Conservation (phyloP, 371 early-diverging fungal genomes). For the Apophysomyces sp. region DNA sequence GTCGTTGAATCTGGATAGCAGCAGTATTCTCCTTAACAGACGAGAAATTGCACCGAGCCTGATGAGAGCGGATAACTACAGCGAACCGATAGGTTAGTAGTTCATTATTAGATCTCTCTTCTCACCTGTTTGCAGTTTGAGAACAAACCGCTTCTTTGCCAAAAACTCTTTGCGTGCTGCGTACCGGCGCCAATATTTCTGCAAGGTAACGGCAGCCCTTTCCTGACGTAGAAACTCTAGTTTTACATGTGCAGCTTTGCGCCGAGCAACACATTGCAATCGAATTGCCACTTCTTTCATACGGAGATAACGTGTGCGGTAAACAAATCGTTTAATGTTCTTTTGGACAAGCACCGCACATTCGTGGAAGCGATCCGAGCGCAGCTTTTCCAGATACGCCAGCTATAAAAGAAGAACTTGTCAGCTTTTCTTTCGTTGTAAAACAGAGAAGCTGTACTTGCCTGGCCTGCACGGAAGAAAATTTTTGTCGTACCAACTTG, state of each 20-base stretch:
- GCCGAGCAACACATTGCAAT: slow-evolving; percentile 68
- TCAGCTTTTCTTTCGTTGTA: neutral
- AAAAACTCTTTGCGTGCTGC: slow-evolving; percentile 61
- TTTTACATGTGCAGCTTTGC: slow-evolving; percentile 56
- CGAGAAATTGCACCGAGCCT: slow-evolving; percentile 52
- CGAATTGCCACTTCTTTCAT: slow-evolving; percentile 59
- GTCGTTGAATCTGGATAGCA: slow-evolving; percentile 75
- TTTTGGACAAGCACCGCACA: slow-evolving; percentile 88
- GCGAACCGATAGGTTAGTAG: neutral
- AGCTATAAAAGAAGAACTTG: slow-evolving; percentile 36
- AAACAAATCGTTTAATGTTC: slow-evolving; percentile 76
- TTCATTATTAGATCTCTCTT: neutral
- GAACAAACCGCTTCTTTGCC: slow-evolving; percentile 34
- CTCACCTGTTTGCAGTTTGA: slow-evolving; percentile 48
- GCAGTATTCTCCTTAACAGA: slow-evolving; percentile 58
- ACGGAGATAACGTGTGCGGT: slow-evolving; percentile 68
- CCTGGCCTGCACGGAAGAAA: slow-evolving; percentile 97
- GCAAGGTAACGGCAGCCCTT: slow-evolving; percentile 76
- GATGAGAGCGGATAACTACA: slow-evolving; percentile 51
- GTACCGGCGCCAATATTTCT: slow-evolving; percentile 69
- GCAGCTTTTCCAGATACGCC: slow-evolving; percentile 89
- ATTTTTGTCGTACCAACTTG: slow-evolving; percentile 97
- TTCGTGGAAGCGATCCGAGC: slow-evolving; percentile 76
- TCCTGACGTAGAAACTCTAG: slow-evolving; percentile 60
- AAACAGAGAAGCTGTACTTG: neutral